These are phyloP conservation scores for Medicago lupulina DNA, from an alignment of 306 rosid species.

Conservation along the genomic window DNA sequence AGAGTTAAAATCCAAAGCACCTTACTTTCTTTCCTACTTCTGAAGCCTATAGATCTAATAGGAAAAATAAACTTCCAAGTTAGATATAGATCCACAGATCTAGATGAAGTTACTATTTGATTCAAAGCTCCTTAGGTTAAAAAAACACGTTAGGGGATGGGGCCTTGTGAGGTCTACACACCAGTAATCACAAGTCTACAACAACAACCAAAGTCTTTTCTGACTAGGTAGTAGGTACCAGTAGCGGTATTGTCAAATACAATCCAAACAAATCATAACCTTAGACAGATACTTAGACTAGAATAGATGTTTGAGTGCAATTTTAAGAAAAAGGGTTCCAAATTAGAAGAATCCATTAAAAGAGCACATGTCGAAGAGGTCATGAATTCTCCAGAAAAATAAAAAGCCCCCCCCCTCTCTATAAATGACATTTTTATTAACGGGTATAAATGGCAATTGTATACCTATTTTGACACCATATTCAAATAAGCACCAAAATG, in stretches of 20 bases:
- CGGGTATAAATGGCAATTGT: constrained; percentile 24
- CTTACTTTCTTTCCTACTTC: no score
- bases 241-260: not conserved
- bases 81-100: no score
- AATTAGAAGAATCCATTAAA: constrained; percentile 13
- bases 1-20: no score
- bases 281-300: not conserved
- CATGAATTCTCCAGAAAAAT: no score
- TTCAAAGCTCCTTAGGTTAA: no score
- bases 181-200: no score
- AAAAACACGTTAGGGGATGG: no score
- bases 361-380: constrained; percentile 18
- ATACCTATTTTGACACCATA: constrained; percentile 36
- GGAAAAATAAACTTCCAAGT: no score
- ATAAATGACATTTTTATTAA: constrained; percentile 9
- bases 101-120: no score
- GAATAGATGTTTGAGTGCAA: not conserved
- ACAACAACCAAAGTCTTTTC: not conserved
- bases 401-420: not conserved
- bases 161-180: no score
- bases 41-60: no score
- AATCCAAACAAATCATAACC: constrained; percentile 22
- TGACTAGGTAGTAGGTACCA: no score
- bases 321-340: constrained; percentile 17
- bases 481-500: constrained; percentile 14